Evolutionary conservation across 2,329 filamentous ascomycete genomes (phyloP).

Genomic region (Aspergillus aculeatus): DNA sequence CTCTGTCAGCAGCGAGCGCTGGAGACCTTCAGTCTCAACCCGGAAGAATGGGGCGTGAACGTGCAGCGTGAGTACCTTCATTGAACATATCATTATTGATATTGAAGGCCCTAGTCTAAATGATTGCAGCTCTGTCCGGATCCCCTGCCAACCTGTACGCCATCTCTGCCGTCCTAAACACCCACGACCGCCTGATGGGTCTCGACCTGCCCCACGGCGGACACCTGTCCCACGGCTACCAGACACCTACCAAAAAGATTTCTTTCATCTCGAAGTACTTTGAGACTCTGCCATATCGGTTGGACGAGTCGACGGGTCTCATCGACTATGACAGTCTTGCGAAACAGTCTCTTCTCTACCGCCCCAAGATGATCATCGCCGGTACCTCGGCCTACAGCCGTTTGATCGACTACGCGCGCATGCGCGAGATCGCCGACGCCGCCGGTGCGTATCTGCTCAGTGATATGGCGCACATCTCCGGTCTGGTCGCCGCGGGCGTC

Average conservation of each 20-base stretch:
- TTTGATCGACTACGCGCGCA: constrained; percentile 92
- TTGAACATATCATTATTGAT: too few relatives aligned
- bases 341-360: constrained; percentile 86
- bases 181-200: constrained; percentile 95
- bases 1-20: constrained; percentile 88
- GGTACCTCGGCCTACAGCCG: constrained; percentile 98
- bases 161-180: constrained; percentile 93
- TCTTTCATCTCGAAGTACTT: constrained; percentile 98
- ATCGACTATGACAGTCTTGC: constrained; percentile 95
- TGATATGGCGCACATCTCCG: constrained; percentile 99
- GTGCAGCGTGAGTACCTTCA: constrained; percentile 67
- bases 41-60: constrained; percentile 93
- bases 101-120: constrained; percentile 11
- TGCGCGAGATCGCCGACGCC: constrained; percentile 92
- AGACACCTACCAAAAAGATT: constrained; percentile 94
- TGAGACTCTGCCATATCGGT: constrained; percentile 95
- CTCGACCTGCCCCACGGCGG: constrained; percentile 92
- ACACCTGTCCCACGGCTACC: constrained; percentile 95
- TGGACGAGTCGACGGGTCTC: constrained; percentile 73
- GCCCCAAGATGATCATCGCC: constrained; percentile 92
- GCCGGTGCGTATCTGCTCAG: constrained; percentile 93
- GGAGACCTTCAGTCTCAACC: constrained; percentile 78
- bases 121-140: constrained; percentile 68
- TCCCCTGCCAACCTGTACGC: constrained; percentile 75
- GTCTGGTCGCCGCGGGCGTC: constrained; percentile 86